These are phyloP conservation scores for Chondrus crispus DNA, from an alignment of 23 red algal genomes.

Conservation along the genomic window DNA sequence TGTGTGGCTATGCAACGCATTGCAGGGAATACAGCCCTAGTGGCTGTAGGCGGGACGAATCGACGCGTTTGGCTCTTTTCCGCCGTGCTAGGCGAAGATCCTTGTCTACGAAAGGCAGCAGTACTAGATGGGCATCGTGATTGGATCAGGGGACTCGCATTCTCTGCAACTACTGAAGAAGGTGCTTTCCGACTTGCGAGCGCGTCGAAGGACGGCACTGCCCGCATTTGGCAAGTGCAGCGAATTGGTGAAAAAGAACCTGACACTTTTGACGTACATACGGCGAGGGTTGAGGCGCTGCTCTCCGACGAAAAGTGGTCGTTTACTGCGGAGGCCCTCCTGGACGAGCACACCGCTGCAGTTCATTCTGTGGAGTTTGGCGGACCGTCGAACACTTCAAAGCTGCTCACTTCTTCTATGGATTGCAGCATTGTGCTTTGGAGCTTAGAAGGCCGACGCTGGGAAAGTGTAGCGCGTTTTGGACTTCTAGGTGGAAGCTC, in stretches of 20 bases:
- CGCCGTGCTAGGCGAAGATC: not conserved
- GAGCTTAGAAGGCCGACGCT: not conserved
- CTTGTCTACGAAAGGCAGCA: not conserved
- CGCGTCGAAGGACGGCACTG: constrained; percentile 42
- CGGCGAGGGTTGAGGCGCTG: not conserved
- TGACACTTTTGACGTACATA: not conserved
- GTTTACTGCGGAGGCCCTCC: constrained; percentile 5
- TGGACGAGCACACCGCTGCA: constrained; percentile 44
- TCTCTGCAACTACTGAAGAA: not conserved
- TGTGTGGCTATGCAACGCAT: constrained; percentile 1
- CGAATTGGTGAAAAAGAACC: not conserved
- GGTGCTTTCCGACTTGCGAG: constrained; percentile 5
- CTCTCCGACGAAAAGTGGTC: not conserved
- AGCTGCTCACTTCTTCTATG: constrained; percentile 53
- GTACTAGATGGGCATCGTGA: constrained; percentile 47
- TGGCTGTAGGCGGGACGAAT: constrained; percentile 51
- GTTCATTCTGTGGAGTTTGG: constrained; percentile 46
- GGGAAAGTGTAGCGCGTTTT: constrained; percentile 42
- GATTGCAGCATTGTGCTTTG: constrained; percentile 56
- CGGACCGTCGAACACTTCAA: not conserved
- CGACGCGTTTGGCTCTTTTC: constrained; percentile 8
- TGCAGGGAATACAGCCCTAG: not conserved
- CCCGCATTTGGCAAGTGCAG: constrained; percentile 16
- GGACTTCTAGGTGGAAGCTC: constrained; percentile 51
- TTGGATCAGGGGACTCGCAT: constrained; percentile 53